Evolutionary conservation across 441 rosid genomes (phyloP), one percentile per base, ranked within the genome.

Genomic region (Adansonia gregorii): DNA sequence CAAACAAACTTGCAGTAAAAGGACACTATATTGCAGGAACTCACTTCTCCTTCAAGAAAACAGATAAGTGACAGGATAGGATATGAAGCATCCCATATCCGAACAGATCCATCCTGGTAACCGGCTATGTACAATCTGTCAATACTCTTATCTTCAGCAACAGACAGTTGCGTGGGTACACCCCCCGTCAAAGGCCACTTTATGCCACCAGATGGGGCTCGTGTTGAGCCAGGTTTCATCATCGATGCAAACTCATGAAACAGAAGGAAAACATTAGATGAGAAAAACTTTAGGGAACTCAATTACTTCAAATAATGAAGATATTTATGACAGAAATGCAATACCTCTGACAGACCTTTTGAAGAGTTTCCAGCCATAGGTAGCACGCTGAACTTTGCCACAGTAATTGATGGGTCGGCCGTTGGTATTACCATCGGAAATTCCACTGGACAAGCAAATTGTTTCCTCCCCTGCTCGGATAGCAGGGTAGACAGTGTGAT

Each of bases 151-250:
- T 82, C 77, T 78, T 85, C 79, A 24, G 78, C 56, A 31, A 83
- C 67, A 60, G 88, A 81, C 60, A 80, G 67, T 22, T 85, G 83
- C 77, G 82, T 79, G 60, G 89, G 89, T 35, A 90, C 85, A 35
- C 96, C 94, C 17, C 96, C 96, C 46, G 91, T 92, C 89, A 92
- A 83, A 68, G 93, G 94, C 91, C 92, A 85, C 79, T 85, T 82
- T 17, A 51, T 77, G 66, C 75, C 80, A 75, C 76, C 75, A 73
- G 80, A 72, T 59, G 63, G 55, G 49, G 72, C 65, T 68, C 75
- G 70, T 54, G 78, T 48, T 74, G 84, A 73, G 68, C 83, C 78
- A 65, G 43, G 82, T 78, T 79, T 87, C 65, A 74, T 63, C 72
- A 35, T 71, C 48, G 82, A 64, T 77, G 82, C 72, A 72, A 79